A percentile compares a stretch with the other conserved stretches of the same genome.
Evolutionary conservation across 2,329 filamentous ascomycete species (phyloP).

Genomic region (Rutstroemia sp.): DNA sequence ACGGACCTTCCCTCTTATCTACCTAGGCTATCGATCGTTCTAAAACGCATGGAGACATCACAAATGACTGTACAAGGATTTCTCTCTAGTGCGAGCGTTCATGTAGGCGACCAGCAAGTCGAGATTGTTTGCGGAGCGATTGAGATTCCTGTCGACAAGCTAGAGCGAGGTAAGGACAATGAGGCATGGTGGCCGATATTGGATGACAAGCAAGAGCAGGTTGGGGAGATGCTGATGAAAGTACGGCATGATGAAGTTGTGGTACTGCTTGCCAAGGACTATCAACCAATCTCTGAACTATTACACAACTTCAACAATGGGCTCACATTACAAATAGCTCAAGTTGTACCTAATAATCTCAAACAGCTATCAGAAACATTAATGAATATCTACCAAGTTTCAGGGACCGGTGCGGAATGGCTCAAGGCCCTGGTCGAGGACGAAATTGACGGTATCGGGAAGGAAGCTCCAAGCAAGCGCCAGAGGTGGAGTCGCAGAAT

Average conservation of each 20-base stretch:
- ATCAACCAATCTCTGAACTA: constrained; percentile 72
- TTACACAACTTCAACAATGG: constrained; percentile 79
- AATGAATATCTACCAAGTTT: constrained; percentile 92
- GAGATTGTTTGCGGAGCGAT: constrained; percentile 61
- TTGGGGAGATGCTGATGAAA: constrained; percentile 80
- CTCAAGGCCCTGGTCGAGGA: constrained; percentile 89
- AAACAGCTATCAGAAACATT: constrained; percentile 78
- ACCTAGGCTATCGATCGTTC: constrained; percentile 60
- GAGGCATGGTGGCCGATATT: constrained; percentile 85
- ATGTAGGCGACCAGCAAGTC: constrained; percentile 28
- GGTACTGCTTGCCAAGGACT: constrained; percentile 80
- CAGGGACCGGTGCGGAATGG: constrained; percentile 79
- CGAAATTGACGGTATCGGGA: constrained; percentile 89
- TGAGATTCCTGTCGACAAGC: constrained; percentile 66
- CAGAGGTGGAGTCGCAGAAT: constrained; percentile 64
- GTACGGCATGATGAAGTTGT: constrained; percentile 82
- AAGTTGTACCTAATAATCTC: constrained; percentile 69
- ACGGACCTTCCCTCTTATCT: constrained; percentile 62
- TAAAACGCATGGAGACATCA: constrained; percentile 55
- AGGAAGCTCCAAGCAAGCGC: constrained; percentile 69
- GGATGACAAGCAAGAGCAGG: constrained; percentile 65
- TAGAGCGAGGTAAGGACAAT: constrained; percentile 68
- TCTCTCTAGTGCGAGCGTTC: constrained; percentile 25
- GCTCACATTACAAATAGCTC: constrained; percentile 76
- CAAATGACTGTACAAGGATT: constrained; percentile 21